Evolutionary conservation across 2,329 filamentous ascomycete genomes (phyloP), one percentile per base, ranked within the genome.

Genomic region (Aureobasidium subglaciale): DNA sequence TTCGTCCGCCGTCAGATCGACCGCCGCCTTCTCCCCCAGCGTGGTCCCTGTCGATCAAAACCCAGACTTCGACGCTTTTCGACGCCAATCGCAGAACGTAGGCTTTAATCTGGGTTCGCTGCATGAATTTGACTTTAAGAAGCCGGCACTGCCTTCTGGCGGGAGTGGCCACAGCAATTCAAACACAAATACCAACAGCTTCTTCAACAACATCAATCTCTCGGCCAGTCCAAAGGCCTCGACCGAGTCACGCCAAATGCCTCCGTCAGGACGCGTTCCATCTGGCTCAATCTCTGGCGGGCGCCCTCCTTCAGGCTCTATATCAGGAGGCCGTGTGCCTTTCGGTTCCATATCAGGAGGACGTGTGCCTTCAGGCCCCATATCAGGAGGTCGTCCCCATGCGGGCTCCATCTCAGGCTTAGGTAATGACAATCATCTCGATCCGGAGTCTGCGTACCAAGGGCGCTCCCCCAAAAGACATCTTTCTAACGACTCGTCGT

Each of bases 11-110:
- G 79, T 90, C 46, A 83, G 83, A 64, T 87, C 85, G 0, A 88
- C 87, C 53, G 81, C 78, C 18, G 81, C 84, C 15, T 79, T 81
- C 2, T 80, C 87, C 8, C 87, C 88, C 2, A 83, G 83, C 59
- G 79, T 85, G 60, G 73, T 90, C 6, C 80, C 88, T 0, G 73
- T 89, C 49, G 87, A 92, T 63, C 82, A 85, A 30, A 90, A 91
- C 63, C 81, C 87, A 6, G 85, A 90, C n/a, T 92, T 87, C 60
- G 88, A 92, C 67, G 86, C 86, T 2, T 92, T 95, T 67, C 79
- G 78, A 62, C 82, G 79, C 60, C 85, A 90, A 64, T 80, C 83
- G n/a, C 87, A 91, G 64, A 76, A 80, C 52, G 85, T 84, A 62
- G 68, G 67, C 20, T 73, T 71, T 52, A 75, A 70, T 56, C 64